phyloP scores from a whole-genome alignment of 306 rosid genomes.

The Rubus parviflorus region DNA sequence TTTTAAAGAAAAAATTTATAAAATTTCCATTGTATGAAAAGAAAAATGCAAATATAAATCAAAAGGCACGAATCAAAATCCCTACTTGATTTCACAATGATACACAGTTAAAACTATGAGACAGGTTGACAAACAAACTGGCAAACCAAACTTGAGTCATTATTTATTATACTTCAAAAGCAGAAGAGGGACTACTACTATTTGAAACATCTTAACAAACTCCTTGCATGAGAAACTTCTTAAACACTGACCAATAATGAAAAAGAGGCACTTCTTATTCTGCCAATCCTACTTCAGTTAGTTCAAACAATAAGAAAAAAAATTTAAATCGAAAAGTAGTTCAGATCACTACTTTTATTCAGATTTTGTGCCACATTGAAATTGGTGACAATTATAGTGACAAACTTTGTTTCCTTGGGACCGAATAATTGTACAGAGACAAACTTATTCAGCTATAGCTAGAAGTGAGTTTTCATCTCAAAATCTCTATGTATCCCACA shows the following conservation, averaged over 20 bases:
- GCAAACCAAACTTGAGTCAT: background rate
- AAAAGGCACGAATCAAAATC: background rate
- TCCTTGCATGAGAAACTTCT: background rate
- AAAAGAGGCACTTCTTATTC: background rate
- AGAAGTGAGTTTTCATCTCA: background rate
- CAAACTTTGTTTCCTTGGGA: background rate
- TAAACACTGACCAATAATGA: too few species aligned
- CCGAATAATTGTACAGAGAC: too few species aligned
- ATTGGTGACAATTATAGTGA: too few species aligned
- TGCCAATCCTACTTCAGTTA: background rate
- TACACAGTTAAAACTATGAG: background rate
- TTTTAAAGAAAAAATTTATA: too few species aligned
- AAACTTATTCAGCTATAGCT: background rate
- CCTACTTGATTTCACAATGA: background rate
- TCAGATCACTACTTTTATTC: background rate
- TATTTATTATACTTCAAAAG: background rate
- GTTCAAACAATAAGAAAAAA: background rate
- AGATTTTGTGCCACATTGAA: background rate
- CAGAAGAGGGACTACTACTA: background rate
- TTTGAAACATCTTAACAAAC: background rate
- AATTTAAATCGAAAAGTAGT: background rate
- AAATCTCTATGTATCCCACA: background rate
- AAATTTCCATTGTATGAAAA: background rate
- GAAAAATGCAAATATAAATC: background rate
- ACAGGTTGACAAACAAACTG: background rate